Evolutionary conservation across 306 rosid species (phyloP).

Genomic region (Crotalaria pallida): DNA sequence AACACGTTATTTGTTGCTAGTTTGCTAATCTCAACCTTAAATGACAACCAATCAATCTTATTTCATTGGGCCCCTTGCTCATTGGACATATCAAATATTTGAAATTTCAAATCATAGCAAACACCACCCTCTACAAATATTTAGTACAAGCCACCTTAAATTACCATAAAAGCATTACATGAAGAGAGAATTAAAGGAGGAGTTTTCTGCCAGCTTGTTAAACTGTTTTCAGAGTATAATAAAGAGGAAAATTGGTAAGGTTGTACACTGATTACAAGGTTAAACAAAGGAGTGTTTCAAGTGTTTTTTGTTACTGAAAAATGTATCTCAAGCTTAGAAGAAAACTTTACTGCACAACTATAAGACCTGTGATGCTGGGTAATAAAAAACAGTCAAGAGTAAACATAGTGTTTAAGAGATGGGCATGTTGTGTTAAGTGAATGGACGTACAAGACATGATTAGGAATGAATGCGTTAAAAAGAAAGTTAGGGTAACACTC

Average conservation of each 20-base stretch:
- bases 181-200: not conserved
- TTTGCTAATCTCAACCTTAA: not conserved
- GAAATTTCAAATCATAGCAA: constrained; percentile 5
- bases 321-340: not conserved
- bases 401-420: no score
- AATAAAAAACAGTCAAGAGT: not conserved
- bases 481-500: no score
- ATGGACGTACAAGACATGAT: no score
- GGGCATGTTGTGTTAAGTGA: no score
- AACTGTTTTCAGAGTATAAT: not conserved
- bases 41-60: not conserved
- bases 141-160: not conserved
- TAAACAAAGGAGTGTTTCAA: not conserved
- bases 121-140: not conserved
- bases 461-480: no score
- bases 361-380: not conserved
- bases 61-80: not conserved
- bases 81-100: not conserved
- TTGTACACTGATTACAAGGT: not conserved
- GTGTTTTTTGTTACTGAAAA: not conserved
- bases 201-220: not conserved
- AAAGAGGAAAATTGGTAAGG: not conserved
- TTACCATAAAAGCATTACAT: not conserved
- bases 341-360: not conserved
- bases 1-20: not conserved